These are phyloP conservation scores for Tricholomella constricta DNA, from an alignment of 768 basidiomycete species.

Conservation along the genomic window DNA sequence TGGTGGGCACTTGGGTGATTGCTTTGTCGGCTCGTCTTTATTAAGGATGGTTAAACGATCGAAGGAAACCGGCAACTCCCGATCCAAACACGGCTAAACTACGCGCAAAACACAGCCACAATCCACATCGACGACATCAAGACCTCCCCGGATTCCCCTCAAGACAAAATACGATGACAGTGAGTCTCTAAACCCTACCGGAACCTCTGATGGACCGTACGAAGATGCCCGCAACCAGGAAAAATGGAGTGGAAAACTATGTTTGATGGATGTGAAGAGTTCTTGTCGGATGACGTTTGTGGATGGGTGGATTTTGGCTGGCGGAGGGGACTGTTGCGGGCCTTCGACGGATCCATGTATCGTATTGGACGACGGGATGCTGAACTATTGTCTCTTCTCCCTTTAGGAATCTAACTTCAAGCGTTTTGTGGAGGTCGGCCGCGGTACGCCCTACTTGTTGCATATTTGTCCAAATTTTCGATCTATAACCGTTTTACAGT, in stretches of 20 bases:
- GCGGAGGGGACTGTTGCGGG: slow-evolving; percentile 2
- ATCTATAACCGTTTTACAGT: slow-evolving; percentile 45
- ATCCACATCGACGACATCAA: slow-evolving; percentile 22
- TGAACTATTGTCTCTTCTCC: slow-evolving; percentile 10
- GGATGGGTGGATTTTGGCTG: slow-evolving; percentile 5
- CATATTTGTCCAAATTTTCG: not conserved
- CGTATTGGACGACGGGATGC: slow-evolving; percentile 5
- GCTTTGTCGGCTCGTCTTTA: too few species aligned
- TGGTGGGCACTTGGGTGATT: too few species aligned
- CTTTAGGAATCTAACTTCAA: slow-evolving; percentile 84
- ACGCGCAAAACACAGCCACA: slow-evolving; percentile 20
- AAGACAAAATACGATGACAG: slow-evolving; percentile 35
- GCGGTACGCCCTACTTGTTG: slow-evolving; percentile 53
- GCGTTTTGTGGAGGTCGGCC: slow-evolving; percentile 98
- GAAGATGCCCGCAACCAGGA: slow-evolving; percentile 12
- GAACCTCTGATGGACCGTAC: slow-evolving; percentile 16
- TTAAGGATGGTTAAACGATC: too few species aligned
- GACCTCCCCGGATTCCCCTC: slow-evolving; percentile 28
- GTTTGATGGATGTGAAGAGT: slow-evolving; percentile 25
- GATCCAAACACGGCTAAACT: slow-evolving; percentile 22
- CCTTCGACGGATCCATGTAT: slow-evolving; percentile 6
- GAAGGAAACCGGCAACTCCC: slow-evolving; percentile 24
- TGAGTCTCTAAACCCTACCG: slow-evolving; percentile 22
- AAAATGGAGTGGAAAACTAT: slow-evolving; percentile 9
- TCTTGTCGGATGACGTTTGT: slow-evolving; percentile 16